These are phyloP conservation scores for Scheffersomyces spartinae DNA, from an alignment of 805 yeast species.

Conservation along the genomic window DNA sequence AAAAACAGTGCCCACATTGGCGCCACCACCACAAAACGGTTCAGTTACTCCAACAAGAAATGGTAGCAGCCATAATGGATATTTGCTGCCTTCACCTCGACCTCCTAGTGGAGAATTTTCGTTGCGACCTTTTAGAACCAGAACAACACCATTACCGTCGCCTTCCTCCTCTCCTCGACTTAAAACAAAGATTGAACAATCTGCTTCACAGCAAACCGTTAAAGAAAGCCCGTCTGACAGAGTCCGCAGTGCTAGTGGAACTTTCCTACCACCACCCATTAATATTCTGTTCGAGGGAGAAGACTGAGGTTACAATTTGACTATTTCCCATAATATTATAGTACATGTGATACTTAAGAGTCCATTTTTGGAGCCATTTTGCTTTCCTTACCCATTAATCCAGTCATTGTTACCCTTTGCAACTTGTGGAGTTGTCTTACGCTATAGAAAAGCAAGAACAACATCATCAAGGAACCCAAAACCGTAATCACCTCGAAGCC, in stretches of 20 bases:
- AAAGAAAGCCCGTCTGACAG: no score
- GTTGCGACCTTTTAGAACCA: conserved; percentile 31
- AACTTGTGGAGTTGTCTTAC: conserved; percentile 48
- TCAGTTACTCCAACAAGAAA: conserved; percentile 2
- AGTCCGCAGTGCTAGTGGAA: no score
- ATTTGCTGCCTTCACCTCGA: conserved; percentile 7
- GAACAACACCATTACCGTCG: conserved; percentile 27
- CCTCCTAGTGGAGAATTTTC: conserved; percentile 19
- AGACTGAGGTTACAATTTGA: no score
- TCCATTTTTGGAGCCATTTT: no score
- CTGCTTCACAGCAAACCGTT: no score
- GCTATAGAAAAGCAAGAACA: conserved; percentile 40
- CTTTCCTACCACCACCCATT: no score
- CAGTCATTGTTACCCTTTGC: conserved; percentile 64
- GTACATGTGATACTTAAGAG: no score
- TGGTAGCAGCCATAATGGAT: conserved; percentile 2
- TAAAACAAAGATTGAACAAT: no score
- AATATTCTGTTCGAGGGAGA: no score
- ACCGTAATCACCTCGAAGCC: conserved; percentile 42
- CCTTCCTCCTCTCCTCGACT: conserved; percentile 27
- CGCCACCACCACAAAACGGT: conserved; percentile 8
- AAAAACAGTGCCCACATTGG: conserved; percentile 10
- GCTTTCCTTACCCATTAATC: conserved; percentile 10
- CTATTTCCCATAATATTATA: no score
- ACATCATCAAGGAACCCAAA: conserved; percentile 29